Evolutionary conservation across 2,329 filamentous ascomycete genomes (phyloP).

Genomic region (Nothophoma quercina): DNA sequence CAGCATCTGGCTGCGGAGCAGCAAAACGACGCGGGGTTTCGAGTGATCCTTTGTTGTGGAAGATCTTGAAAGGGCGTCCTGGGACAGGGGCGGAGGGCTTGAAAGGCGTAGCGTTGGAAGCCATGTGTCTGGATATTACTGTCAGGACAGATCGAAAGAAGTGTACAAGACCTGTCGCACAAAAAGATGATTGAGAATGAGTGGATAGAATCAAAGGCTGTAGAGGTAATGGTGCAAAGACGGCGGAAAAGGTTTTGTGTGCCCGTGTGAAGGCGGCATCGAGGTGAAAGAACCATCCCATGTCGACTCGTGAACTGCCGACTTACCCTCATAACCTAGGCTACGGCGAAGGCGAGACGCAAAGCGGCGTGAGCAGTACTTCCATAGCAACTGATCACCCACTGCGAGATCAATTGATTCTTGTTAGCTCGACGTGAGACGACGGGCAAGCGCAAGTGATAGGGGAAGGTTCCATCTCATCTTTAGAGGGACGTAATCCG

Average conservation of each 20-base stretch:
- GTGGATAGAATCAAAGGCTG: background rate
- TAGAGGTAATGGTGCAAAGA: background rate
- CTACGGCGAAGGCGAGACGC: background rate
- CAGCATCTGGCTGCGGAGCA: background rate
- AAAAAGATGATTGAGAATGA: background rate
- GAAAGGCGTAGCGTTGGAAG: background rate
- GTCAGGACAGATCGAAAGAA: background rate
- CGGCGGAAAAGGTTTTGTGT: background rate
- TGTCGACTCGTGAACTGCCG: background rate
- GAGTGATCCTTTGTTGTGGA: background rate
- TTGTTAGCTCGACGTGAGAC: background rate
- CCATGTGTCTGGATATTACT: background rate
- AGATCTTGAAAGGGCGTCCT: constrained; percentile 2
- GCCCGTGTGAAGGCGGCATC: background rate
- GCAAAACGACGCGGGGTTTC: background rate
- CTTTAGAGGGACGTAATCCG: background rate
- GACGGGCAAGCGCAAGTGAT: background rate
- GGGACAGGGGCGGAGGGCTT: background rate
- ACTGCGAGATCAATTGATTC: too few species aligned
- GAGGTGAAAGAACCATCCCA: constrained; percentile 9
- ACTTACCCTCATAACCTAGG: background rate
- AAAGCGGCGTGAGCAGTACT: too few species aligned
- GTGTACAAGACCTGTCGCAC: background rate
- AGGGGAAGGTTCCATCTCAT: background rate
- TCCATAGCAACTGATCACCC: too few species aligned